A percentile compares a stretch with the other conserved stretches of the same genome.
phyloP scores from a whole-genome alignment of 371 early-diverging fungal genomes.

The Parasitella parasitica region DNA sequence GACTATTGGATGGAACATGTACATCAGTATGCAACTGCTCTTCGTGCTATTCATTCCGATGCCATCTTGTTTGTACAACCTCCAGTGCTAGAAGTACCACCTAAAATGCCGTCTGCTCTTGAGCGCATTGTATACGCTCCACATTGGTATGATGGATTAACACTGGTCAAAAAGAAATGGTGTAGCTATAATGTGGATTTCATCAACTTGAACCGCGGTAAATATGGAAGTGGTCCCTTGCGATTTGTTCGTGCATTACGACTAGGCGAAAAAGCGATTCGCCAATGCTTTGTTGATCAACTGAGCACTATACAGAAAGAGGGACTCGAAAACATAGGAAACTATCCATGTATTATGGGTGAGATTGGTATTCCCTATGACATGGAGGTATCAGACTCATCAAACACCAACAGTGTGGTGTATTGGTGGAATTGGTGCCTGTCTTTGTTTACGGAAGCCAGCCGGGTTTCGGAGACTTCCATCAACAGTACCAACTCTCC shows the following conservation, averaged over 20 bases:
- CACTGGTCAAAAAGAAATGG: constrained; percentile 69
- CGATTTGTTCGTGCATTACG: constrained; percentile 56
- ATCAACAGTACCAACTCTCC: constrained; percentile 35
- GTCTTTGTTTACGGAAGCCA: background rate
- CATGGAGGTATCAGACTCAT: constrained; percentile 37
- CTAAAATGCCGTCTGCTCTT: constrained; percentile 41
- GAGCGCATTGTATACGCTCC: constrained; percentile 64
- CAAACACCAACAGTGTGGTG: background rate
- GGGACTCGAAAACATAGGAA: constrained; percentile 45
- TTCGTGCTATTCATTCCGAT: constrained; percentile 50
- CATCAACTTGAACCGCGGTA: constrained; percentile 64
- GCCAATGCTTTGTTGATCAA: constrained; percentile 60
- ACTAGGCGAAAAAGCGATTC: constrained; percentile 61
- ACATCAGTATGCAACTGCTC: constrained; percentile 30
- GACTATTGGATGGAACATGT: constrained; percentile 63
- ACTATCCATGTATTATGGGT: constrained; percentile 63
- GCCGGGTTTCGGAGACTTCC: background rate
- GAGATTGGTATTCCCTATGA: constrained; percentile 80
- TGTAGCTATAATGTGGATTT: constrained; percentile 65
- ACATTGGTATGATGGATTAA: constrained; percentile 79
- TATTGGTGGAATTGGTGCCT: constrained; percentile 7
- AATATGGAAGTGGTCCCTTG: constrained; percentile 53
- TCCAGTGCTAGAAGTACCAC: constrained; percentile 61
- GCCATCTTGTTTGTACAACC: constrained; percentile 71
- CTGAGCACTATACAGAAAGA: constrained; percentile 56